Evolutionary conservation across 2,329 filamentous ascomycete genomes (phyloP).

Genomic region (Colletotrichum limetticola): DNA sequence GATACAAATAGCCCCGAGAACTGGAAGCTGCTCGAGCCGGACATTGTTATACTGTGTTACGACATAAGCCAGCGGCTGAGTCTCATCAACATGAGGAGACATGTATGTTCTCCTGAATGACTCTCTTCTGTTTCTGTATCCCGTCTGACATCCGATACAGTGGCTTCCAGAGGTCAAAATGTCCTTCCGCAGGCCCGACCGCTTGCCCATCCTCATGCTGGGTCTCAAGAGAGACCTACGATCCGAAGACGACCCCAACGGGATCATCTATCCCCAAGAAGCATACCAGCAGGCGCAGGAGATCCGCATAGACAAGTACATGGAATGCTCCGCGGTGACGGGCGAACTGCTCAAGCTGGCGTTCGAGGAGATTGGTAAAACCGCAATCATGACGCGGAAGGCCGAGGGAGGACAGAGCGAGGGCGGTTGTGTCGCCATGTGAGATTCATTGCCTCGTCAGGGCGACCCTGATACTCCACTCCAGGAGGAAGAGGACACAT

Average conservation of each 20-base stretch:
- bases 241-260: slow-evolving; percentile 67
- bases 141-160: slow-evolving; percentile 46
- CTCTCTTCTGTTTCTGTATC: background rate
- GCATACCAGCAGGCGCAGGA: slow-evolving; percentile 66
- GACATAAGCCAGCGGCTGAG: slow-evolving; percentile 69
- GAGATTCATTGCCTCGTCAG: slow-evolving; percentile 36
- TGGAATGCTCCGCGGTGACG: slow-evolving; percentile 71
- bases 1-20: slow-evolving; percentile 68
- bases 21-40: slow-evolving; percentile 68
- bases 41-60: slow-evolving; percentile 70
- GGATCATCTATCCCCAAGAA: slow-evolving; percentile 71
- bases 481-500: slow-evolving; percentile 8
- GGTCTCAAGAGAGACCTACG: slow-evolving; percentile 71
- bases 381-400: slow-evolving; percentile 60
- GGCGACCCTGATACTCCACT: background rate
- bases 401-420: slow-evolving; percentile 63
- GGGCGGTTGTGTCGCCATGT: slow-evolving; percentile 64
- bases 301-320: slow-evolving; percentile 70
- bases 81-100: slow-evolving; percentile 67
- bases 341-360: slow-evolving; percentile 67
- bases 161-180: slow-evolving; percentile 67
- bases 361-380: slow-evolving; percentile 70
- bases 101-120: slow-evolving; percentile 52
- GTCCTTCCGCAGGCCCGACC: slow-evolving; percentile 58
- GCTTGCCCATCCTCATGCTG: slow-evolving; percentile 65